Evolutionary conservation across 805 yeast genomes (phyloP), one percentile per base, ranked within the genome.

Genomic region (Candida peoriensis): DNA sequence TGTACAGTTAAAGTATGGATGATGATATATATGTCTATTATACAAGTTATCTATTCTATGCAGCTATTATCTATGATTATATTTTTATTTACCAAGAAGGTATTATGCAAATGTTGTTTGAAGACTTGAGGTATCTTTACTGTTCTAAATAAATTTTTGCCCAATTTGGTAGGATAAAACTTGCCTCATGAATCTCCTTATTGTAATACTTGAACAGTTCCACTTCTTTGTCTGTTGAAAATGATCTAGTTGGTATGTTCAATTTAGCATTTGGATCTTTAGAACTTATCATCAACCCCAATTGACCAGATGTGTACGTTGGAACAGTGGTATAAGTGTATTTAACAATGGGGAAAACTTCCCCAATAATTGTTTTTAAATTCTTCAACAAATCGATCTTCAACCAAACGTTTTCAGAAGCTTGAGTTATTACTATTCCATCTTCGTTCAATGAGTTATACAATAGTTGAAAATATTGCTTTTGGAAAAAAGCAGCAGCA

Each of bases 291-390:
- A 86, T 68, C 37, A 86, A 65, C 1, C 95, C 95, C 43, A 86
- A 69, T 59, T 85, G 95, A 12, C 96, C 96, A 7, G 90, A 80
- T 3, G 96, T 85, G 59, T 86, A 86, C 11, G 86, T 76, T 25
- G 96, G 96, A 58, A 86, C 86, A 48, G 85, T 81, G 42, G 90
- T 81, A 57, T 82, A 85, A 45, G 83, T 71, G 54, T 82, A 81
- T 45, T 70, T 64, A 4, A 79, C 82, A 37, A 68, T 70, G 11
- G 72, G 66, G 54, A 83, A 83, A 3, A 81, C 85, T 14, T 59
- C 52, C 18, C 58, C 50, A 25, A 79, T 79, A 28, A 70, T 72
- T 6, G 54, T 44, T 41, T 72, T 56, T 38, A 83, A 64, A 11
- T 61, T 56, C 36, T 58, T 55, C 28, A 83, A 58, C 41, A 76